phyloP scores from a whole-genome alignment of 1,284 basidiomycete species.

The Boletus semigastroideus region DNA sequence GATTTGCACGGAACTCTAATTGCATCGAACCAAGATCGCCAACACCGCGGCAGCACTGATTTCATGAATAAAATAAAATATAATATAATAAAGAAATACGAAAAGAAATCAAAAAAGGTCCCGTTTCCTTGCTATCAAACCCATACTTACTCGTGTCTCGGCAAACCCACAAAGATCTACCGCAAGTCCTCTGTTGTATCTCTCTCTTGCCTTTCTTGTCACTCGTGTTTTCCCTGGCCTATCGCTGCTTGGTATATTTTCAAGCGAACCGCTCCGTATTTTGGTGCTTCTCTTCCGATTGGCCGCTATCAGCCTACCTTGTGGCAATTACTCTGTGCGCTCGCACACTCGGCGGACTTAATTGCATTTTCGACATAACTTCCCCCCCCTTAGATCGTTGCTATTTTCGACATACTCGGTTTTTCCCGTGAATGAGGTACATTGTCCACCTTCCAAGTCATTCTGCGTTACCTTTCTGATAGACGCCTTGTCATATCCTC shows the following conservation, averaged over 20 bases:
- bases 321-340: conserved; percentile 29
- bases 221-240: conserved; percentile 33
- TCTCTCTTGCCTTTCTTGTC: conserved; percentile 33
- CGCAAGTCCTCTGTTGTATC: conserved; percentile 14
- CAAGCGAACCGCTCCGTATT: conserved; percentile 39
- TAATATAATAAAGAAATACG: conserved; percentile 18
- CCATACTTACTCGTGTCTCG: conserved; percentile 31
- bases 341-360: conserved; percentile 36
- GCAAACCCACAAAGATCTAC: conserved; percentile 32
- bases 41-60: conserved; percentile 33
- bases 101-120: conserved; percentile 13
- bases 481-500: conserved; percentile 9
- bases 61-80: conserved; percentile 30
- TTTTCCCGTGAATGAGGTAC: conserved; percentile 33
- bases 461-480: conserved; percentile 21
- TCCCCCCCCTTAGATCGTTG: conserved; percentile 24
- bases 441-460: conserved; percentile 28
- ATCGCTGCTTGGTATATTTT: conserved; percentile 38
- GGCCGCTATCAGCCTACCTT: conserved; percentile 22
- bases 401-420: conserved; percentile 29
- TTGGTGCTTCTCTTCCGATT: conserved; percentile 30
- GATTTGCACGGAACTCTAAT: conserved; percentile 34
- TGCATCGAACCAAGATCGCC: conserved; percentile 21
- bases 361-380: conserved; percentile 18
- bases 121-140: conserved; percentile 32